Base-by-base conservation (phyloP, 2,329 filamentous ascomycete genomes). In the Colletotrichum higginsianum region DNA sequence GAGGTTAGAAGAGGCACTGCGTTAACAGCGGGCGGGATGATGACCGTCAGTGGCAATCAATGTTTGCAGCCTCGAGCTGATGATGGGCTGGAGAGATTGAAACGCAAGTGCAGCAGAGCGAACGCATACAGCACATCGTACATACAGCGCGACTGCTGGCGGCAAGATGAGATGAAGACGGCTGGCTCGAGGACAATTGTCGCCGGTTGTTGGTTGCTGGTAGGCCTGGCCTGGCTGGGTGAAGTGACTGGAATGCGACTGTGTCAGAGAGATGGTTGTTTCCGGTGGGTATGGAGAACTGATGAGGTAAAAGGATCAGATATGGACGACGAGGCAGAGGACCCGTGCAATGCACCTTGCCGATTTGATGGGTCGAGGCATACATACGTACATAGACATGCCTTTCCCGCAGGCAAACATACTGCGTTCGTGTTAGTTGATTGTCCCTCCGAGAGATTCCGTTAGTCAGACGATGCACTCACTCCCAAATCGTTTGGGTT, bases 281-380 rank as follows among this genome's bases (percentile, higher is more conserved):
- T 71, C 26, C 67, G 64, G 68, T 53, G 63, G 64, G 21, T 30
- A 30, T 47, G 23, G 56, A 46, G 26, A 30, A 47, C 16, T 60
- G 61, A 69, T 65, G 61, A 69, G 61, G 61, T 65, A 65, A 56
- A 57, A 61, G 35, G 35, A 23, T 40, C 30, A 40, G 35, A 56
- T 40, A 38, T 13, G 5, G 35, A 56, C 23, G 35, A 56, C 23
- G 40, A 46, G 56, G 3, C 11, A 47, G 42, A 47, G 42, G 40
- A n/a, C 21, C 21, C 15, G 21, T 52, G 21, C 1, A 52, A 52
- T 5, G 12, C 12, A 61, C 26, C 13, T 61, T 61, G 38, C 57
- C 42, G 12, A 49, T 12, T 15, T 61, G 57, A 26, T 61, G 57
- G 57, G 57, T 46, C 21, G 40, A n/a, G 11, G 23, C 30, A 58